Evolutionary conservation across 1,284 basidiomycete genomes (phyloP), one percentile per base, ranked within the genome.

Genomic region (Leccinum ponderosum): DNA sequence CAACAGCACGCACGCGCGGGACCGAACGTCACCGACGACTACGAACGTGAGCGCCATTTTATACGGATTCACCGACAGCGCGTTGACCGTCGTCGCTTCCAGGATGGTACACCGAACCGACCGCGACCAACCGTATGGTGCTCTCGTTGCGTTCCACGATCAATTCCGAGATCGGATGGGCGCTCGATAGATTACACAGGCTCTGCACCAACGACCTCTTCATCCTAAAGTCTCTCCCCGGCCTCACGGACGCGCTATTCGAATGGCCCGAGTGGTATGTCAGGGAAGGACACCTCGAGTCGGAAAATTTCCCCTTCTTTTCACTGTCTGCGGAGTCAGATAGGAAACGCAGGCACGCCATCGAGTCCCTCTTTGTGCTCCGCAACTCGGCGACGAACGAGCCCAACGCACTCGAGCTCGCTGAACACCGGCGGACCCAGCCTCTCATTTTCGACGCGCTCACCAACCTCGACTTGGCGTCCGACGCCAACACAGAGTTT

Each of bases 241-340:
- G 91, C 4, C 78, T 94, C 42, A 84, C 88, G 27, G 90, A 94
- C 66, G 88, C 86, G 6, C 79, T 95, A 17, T 88, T 93, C 67
- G 87, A 90, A 67, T 90, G 90, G 87, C 88, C 93, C 11, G 85
- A 89, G 66, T 92, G 89, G 89, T 92, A 87, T 67, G 79, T 81
- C 55, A 76, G 70, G 2, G 81, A 84, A 65, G 86, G 85, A 7
- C 76, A 81, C 68, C 77, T 80, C 62, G 72, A 76, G 35, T 74
- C 76, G 44, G 78, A 81, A 50, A 67, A 70, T 14, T 64, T 78
- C 20, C 62, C 75, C 14, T 72, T 91, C 42, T 92, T 93, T 63
- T 81, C 87, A 20, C 69, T 80, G 8, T 73, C 83, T 0, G 78
- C 79, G 7, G 27, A n/a, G n/a, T n/a, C n/a, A n/a, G n/a, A n/a